Evolutionary conservation across 768 basidiomycete species (phyloP), one percentile per base, ranked within the genome.

Genomic region (Termitomyces sp.): DNA sequence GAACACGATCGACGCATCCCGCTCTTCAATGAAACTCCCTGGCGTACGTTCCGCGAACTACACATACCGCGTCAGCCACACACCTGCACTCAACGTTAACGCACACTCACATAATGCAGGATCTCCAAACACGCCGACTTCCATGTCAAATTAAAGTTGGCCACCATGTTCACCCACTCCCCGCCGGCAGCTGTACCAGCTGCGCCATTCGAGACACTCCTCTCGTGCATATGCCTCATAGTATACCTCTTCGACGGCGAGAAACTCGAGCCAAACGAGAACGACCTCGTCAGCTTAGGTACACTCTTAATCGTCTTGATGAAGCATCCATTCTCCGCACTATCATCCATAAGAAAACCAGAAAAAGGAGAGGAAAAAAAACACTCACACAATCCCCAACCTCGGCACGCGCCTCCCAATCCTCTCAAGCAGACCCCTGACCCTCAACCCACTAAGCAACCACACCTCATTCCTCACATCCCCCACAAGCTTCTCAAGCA

Each of bases 1-100:
- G 90, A 92, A 95, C 4, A 93, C 82, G 60, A 94, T 75, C 11
- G 89, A 92, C 0, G 91, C 87, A 37, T 88, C 85, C 30, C 91
- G 84, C 67, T 93, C 88, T 63, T 94, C 91, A 47, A 94, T 81
- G 67, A 90, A 91, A 4, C 91, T 86, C 1, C 88, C 90, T 0
- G 93, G 91, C 0, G 93, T 95, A 24, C 93, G 87, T 71, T 95
- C 93, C 5, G 89, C 85, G 74, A 93, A 94, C 92, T 94, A 64
- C 2, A 54, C 44, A 13, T 30, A 34, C 22, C 2, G 3, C 58
- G 1, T 51, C 50, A 36, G 33, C 34, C 34, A 55, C 22, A 45
- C 36, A 39, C 24, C 45, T 15, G 1, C 6, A 20, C 3, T 15
- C 16, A 34, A n/a, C 18, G 18, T n/a, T 6, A 39, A 24, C 48